Evolutionary conservation across 495 filamentous ascomycete species (phyloP).

Genomic region (Coniosporium apollinis): DNA sequence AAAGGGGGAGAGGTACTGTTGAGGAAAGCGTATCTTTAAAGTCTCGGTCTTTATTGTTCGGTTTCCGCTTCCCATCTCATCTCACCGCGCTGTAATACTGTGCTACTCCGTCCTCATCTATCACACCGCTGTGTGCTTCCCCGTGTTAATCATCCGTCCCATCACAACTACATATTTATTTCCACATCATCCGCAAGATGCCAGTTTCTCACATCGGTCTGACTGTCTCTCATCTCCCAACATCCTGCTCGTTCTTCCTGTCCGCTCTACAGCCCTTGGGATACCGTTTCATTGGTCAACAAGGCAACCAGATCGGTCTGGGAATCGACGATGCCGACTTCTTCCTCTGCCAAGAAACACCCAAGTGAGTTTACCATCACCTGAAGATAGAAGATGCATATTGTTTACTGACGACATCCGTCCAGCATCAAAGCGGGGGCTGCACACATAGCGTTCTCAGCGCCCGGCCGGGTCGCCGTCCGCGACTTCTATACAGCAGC

Average conservation of each 20-base stretch:
- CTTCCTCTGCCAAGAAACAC: slow-evolving; percentile 39
- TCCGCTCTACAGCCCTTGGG: slow-evolving; percentile 58
- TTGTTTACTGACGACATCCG: slow-evolving; percentile 3
- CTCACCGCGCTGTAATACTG: too few relatives aligned
- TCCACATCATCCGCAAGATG: too few relatives aligned
- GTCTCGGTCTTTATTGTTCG: too few relatives aligned
- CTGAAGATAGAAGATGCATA: slow-evolving; percentile 4
- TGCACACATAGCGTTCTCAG: slow-evolving; percentile 42
- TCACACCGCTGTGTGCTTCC: too few relatives aligned
- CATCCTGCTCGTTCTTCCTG: slow-evolving; percentile 66
- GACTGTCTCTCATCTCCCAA: slow-evolving; percentile 59
- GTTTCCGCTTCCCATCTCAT: too few relatives aligned
- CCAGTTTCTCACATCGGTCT: slow-evolving; percentile 42
- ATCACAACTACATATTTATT: too few relatives aligned
- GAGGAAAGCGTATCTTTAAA: too few relatives aligned
- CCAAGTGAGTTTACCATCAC: slow-evolving; percentile 26
- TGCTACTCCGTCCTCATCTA: too few relatives aligned
- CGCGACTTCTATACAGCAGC: slow-evolving; percentile 42
- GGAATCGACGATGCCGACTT: slow-evolving; percentile 40
- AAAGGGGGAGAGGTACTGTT: too few relatives aligned
- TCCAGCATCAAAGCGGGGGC: slow-evolving; percentile 31
- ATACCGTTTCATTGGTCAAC: slow-evolving; percentile 43
- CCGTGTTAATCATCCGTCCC: too few relatives aligned
- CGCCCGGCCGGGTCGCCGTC: slow-evolving; percentile 35
- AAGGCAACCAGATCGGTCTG: slow-evolving; percentile 35